A percentile compares a stretch with the other conserved stretches of the same genome.
Conservation (phyloP, 2,329 filamentous ascomycete genomes). For the Botrytis sinoallii region DNA sequence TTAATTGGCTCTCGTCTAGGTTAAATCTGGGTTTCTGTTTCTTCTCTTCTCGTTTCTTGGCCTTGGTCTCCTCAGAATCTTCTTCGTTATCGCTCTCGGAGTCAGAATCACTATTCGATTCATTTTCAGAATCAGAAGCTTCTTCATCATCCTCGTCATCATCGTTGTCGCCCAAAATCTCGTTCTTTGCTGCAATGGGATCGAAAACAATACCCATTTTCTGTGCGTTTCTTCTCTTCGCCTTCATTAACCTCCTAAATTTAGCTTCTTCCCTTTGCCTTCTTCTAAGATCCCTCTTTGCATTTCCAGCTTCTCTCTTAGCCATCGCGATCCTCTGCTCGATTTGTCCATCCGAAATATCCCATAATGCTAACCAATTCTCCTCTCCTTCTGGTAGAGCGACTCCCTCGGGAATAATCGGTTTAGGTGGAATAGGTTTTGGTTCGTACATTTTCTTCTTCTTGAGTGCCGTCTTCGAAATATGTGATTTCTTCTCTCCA, state of each 20-base stretch:
- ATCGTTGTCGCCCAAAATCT: slow-evolving; percentile 26
- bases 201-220: slow-evolving; percentile 30
- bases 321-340: slow-evolving; percentile 28
- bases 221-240: slow-evolving; percentile 28
- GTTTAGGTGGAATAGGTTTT: slow-evolving; percentile 27
- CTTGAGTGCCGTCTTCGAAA: slow-evolving; percentile 23
- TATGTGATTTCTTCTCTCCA: slow-evolving; percentile 25
- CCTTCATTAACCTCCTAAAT: slow-evolving; percentile 34
- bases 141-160: slow-evolving; percentile 18
- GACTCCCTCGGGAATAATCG: slow-evolving; percentile 34
- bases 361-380: slow-evolving; percentile 37
- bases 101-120: slow-evolving; percentile 17
- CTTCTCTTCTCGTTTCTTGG: slow-evolving; percentile 17
- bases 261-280: slow-evolving; percentile 32
- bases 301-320: slow-evolving; percentile 27
- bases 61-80: neutral
- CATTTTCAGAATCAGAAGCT: slow-evolving; percentile 18
- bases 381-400: slow-evolving; percentile 35
- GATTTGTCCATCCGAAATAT: slow-evolving; percentile 37
- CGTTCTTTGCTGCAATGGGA: slow-evolving; percentile 27
- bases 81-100: slow-evolving; percentile 1
- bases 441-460: slow-evolving; percentile 18
- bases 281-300: slow-evolving; percentile 26
- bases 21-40: slow-evolving; percentile 14
- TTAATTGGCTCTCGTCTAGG: slow-evolving; percentile 11